Base-by-base conservation (phyloP, 208 protist genomes). In the Trypanosomatidae sp. region DNA sequence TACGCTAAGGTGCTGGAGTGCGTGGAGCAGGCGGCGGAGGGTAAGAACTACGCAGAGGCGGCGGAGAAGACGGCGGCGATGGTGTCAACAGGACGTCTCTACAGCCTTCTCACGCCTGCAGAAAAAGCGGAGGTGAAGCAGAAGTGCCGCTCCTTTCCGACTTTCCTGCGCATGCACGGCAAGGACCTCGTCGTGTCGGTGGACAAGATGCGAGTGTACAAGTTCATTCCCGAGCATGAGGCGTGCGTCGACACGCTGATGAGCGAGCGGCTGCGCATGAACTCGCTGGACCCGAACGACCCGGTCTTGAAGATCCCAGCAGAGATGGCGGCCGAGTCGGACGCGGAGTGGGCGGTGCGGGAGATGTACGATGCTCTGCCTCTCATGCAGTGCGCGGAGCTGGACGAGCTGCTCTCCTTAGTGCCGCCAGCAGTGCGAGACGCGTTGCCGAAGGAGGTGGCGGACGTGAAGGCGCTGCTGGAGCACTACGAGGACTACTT, bases 311-410 rank as follows among this genome's bases (percentile, higher is more conserved):
- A 86, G 53, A 89, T 95, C 50, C 88, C 91, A 15, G 79, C 78
- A 0, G 67, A 72, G 25, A 95, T 93, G 83, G 73, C 85, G 46
- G 76, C 86, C 10, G 82, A 91, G 12, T 71, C 58, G 28, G 90
- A 78, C 49, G 79, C 87, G 22, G 90, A 92, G 28, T 89, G 83
- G 84, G 89, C 89, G 1, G 78, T 97, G 49, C 72, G 82, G n/a
- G 89, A 91, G 74, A 49, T 97, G 22, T 97, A 95, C 77, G 90
- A 97, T 59, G 87, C 90, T 10, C 84, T 97, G 12, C 92, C 92
- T 28, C 80, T 97, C 52, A 89, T 86, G 71, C 88, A 94, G 77
- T 94, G 89, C 67, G 90, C 85, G 1, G 85, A 91, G 62, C 75
- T 97, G 44, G 82, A 86, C 17, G 92, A 97, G 44, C 77, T 97